phyloP scores from a whole-genome alignment of 2,329 filamentous ascomycete genomes.

The Phialocephala sp. region DNA sequence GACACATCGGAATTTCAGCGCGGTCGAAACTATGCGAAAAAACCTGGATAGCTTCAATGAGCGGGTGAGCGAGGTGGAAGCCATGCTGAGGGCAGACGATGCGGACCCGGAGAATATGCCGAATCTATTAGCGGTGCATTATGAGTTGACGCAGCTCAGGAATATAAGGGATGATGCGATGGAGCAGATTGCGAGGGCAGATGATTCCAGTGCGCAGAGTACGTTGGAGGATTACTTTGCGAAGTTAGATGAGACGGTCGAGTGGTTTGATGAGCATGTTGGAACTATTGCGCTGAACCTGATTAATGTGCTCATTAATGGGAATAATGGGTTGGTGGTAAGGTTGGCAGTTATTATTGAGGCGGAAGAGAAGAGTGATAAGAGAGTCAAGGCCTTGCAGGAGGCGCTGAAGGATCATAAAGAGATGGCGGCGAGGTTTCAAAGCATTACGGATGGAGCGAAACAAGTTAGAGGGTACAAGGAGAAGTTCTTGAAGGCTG shows the following conservation, averaged over 20 bases:
- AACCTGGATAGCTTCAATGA: constrained; percentile 88
- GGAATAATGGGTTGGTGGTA: constrained; percentile 89
- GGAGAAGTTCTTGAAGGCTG: constrained; percentile 83
- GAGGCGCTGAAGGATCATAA: constrained; percentile 96
- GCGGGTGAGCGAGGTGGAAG: constrained; percentile 76
- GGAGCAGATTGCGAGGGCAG: constrained; percentile 86
- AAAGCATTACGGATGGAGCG: constrained; percentile 91
- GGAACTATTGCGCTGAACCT: constrained; percentile 87
- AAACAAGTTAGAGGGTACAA: constrained; percentile 95
- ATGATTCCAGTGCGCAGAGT: constrained; percentile 74
- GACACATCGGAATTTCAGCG: constrained; percentile 94
- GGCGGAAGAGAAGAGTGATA: constrained; percentile 95
- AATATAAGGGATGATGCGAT: constrained; percentile 97
- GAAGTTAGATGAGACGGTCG: constrained; percentile 83
- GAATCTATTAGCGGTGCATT: constrained; percentile 87
- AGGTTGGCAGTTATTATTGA: constrained; percentile 90
- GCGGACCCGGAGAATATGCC: constrained; percentile 87
- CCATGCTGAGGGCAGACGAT: constrained; percentile 82
- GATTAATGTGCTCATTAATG: constrained; percentile 83
- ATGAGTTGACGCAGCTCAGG: constrained; percentile 86
- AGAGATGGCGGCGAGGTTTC: constrained; percentile 90
- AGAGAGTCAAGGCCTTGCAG: constrained; percentile 86
- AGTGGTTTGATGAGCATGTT: constrained; percentile 95
- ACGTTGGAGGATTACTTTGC: constrained; percentile 92
- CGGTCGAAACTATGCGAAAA: constrained; percentile 89